These are phyloP conservation scores for Serpula lacrymans DNA, from an alignment of 768 basidiomycete genomes.

Conservation along the genomic window DNA sequence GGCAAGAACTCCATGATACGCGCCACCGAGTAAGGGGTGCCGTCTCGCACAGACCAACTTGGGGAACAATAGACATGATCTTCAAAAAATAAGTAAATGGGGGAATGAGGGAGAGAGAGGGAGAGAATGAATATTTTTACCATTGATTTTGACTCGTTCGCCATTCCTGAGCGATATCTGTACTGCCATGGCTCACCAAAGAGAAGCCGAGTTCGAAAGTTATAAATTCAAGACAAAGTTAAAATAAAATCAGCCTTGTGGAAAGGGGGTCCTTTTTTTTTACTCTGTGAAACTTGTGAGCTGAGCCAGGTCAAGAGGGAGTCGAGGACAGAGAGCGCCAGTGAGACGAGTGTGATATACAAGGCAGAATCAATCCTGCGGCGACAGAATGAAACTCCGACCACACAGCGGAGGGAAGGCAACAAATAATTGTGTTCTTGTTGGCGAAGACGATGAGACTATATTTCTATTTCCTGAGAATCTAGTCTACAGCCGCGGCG, in stretches of 20 bases:
- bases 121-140: constrained; percentile 41
- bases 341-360: constrained; percentile 29
- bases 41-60: constrained; percentile 87
- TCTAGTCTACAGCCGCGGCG: too few species aligned
- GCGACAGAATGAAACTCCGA: constrained; percentile 33
- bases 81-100: constrained; percentile 38
- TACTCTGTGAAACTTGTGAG: too few species aligned
- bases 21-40: constrained; percentile 92
- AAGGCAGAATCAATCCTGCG: constrained; percentile 20
- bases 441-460: too few species aligned
- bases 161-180: constrained; percentile 72
- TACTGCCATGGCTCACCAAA: constrained; percentile 19
- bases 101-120: constrained; percentile 13
- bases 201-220: constrained; percentile 13
- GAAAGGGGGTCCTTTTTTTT: too few species aligned
- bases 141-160: constrained; percentile 82
- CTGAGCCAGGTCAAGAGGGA: too few species aligned
- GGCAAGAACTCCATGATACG: constrained; percentile 97
- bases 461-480: too few species aligned
- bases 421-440: too few species aligned
- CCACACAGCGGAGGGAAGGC: too few species aligned
- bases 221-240: constrained; percentile 5
- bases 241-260: too few species aligned
- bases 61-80: constrained; percentile 98
- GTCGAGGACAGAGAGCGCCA: too few species aligned